phyloP scores from a whole-genome alignment of 208 protist genomes.

The Histomonas meleagridis region DNA sequence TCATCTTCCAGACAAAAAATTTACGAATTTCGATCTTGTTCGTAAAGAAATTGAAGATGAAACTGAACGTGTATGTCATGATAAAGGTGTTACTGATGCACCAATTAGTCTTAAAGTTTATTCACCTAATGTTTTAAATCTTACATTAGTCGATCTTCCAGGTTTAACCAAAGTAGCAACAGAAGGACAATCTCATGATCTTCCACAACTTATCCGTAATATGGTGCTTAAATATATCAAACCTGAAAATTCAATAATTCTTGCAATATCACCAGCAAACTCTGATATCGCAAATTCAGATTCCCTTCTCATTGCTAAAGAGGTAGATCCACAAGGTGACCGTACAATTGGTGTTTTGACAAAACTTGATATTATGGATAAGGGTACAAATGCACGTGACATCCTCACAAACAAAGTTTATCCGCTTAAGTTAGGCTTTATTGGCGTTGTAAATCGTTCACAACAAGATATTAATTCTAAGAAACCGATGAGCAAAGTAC shows the following conservation, averaged over 20 bases:
- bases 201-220: slow-evolving; percentile 81
- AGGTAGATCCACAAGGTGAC: slow-evolving; percentile 49
- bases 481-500: slow-evolving; percentile 67
- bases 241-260: slow-evolving; percentile 87
- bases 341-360: slow-evolving; percentile 27
- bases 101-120: slow-evolving; percentile 91
- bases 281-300: slow-evolving; percentile 95
- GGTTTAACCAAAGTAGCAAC: slow-evolving; percentile 91
- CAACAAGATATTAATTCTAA: slow-evolving; percentile 84
- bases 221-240: slow-evolving; percentile 87
- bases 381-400: slow-evolving; percentile 88
- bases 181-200: slow-evolving; percentile 89
- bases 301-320: slow-evolving; percentile 79
- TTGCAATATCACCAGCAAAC: slow-evolving; percentile 89
- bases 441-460: slow-evolving; percentile 89
- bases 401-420: slow-evolving; percentile 77
- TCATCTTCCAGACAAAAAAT: slow-evolving; percentile 69
- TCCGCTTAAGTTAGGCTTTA: slow-evolving; percentile 79
- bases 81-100: slow-evolving; percentile 74
- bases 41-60: slow-evolving; percentile 72
- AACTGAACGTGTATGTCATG: slow-evolving; percentile 82
- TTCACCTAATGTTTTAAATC: slow-evolving; percentile 76
- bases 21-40: slow-evolving; percentile 81
- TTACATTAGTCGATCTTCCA: slow-evolving; percentile 97
- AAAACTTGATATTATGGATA: slow-evolving; percentile 40